Evolutionary conservation across 139 green algal species (phyloP).

Genomic region (Picochlorum sp.): DNA sequence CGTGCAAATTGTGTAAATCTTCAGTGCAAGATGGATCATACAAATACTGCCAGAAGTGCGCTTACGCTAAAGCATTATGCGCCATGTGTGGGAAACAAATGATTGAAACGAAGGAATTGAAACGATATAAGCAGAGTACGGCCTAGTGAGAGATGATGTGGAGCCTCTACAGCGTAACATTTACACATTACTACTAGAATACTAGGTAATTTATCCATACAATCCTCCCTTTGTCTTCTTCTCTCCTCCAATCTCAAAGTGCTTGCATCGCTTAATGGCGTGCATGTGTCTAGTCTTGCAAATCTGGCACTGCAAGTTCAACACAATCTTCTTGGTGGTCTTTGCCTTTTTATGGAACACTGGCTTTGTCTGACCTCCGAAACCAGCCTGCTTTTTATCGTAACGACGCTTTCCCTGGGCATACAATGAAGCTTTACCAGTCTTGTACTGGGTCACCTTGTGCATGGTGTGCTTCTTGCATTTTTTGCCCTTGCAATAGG

Average conservation of each 20-base stretch:
- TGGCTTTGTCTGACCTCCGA: constrained; percentile 98
- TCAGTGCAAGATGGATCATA: constrained; percentile 29
- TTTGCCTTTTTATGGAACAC: constrained; percentile 99
- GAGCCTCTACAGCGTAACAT: not conserved
- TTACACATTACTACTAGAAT: constrained; percentile 1
- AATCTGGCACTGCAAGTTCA: constrained; percentile 84
- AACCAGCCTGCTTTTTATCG: constrained; percentile 97
- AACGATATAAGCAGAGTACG: not conserved
- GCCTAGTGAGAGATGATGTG: not conserved
- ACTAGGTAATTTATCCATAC: constrained; percentile 25
- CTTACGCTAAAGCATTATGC: constrained; percentile 59
- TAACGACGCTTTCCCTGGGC: constrained; percentile 99
- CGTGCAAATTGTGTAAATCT: constrained; percentile 61
- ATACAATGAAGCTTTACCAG: constrained; percentile 96
- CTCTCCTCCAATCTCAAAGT: constrained; percentile 94
- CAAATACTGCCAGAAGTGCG: constrained; percentile 63
- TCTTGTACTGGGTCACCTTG: constrained; percentile 99
- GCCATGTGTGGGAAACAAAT: constrained; percentile 54
- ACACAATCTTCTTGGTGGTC: constrained; percentile 99
- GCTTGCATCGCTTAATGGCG: constrained; percentile 98
- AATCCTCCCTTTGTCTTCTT: constrained; percentile 65
- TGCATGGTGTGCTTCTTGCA: constrained; percentile 96
- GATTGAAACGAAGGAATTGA: not conserved
- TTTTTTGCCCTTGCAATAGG: constrained; percentile 95
- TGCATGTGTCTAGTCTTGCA: constrained; percentile 95